Percentiles rank a stretch among this genome's conserved stretches.
These are phyloP conservation scores for Helenozyma rhizophorensis DNA, from an alignment of 805 yeast species.

Conservation along the genomic window DNA sequence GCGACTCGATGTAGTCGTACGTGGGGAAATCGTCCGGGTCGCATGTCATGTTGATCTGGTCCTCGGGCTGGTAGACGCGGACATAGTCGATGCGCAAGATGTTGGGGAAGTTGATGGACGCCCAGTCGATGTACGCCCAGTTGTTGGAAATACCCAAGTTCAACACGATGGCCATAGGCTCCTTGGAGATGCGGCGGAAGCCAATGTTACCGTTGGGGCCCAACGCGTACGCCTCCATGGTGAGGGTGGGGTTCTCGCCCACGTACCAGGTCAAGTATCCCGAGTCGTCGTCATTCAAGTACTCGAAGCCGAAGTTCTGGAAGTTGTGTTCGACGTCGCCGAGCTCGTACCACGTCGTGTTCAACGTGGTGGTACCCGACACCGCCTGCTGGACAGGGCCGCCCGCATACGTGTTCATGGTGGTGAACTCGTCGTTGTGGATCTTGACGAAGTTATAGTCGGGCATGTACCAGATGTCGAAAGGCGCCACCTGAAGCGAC, in stretches of 20 bases:
- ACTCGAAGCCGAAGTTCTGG: conserved; percentile 35
- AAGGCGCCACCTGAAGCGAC: conserved; percentile 41
- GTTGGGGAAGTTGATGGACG: conserved; percentile 70
- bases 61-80: conserved; percentile 84
- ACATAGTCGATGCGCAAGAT: conserved; percentile 78
- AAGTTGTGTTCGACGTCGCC: conserved; percentile 17
- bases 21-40: conserved; percentile 89
- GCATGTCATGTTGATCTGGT: conserved; percentile 61
- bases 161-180: conserved; percentile 87
- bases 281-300: conserved; percentile 23
- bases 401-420: conserved; percentile 36
- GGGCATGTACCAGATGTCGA: conserved; percentile 41
- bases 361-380: conserved; percentile 31
- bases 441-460: conserved; percentile 33
- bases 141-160: conserved; percentile 87
- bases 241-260: conserved; percentile 55
- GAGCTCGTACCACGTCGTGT: conserved; percentile 32
- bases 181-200: conserved; percentile 77
- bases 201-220: conserved; percentile 90
- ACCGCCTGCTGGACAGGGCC: conserved; percentile 38
- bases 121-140: conserved; percentile 96
- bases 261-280: conserved; percentile 34
- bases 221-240: conserved; percentile 67
- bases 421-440: conserved; percentile 23
- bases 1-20: conserved; percentile 69